Percentiles rank a stretch among this genome's conserved stretches.
Evolutionary conservation across 2,329 filamentous ascomycete genomes (phyloP).

Genomic region (Tolypocladium album): DNA sequence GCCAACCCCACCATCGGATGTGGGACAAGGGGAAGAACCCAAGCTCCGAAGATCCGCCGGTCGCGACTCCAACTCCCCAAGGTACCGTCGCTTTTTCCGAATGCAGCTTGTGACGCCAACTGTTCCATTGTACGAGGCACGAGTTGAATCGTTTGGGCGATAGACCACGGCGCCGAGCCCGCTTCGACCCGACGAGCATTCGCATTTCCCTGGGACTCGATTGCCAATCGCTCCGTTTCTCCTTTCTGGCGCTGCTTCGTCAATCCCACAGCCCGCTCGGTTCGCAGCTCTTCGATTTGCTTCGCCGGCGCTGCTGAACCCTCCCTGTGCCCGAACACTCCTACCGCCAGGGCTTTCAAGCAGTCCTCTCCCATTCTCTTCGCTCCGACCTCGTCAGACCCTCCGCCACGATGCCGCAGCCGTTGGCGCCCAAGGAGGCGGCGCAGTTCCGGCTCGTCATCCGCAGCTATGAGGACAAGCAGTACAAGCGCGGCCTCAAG

Average conservation of each 20-base stretch:
- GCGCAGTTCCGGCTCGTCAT: slow-evolving; percentile 92
- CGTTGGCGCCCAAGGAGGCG: slow-evolving; percentile 75
- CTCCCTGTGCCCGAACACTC: background rate
- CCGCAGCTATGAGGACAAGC: slow-evolving; percentile 94
- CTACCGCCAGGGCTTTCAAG: background rate
- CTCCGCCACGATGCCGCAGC: slow-evolving; percentile 51
- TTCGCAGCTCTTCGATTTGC: background rate
- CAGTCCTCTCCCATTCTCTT: background rate
- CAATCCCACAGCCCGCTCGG: background rate
- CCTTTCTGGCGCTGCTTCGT: background rate
- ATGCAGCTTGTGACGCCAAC: background rate
- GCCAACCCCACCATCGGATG: background rate
- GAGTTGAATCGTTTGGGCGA: background rate
- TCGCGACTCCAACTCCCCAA: slow-evolving; percentile 1
- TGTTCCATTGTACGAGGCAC: background rate
- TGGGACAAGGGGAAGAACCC: slow-evolving; percentile 2
- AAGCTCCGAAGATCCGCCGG: slow-evolving; percentile 19
- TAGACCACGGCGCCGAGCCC: background rate
- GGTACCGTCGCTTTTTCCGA: background rate
- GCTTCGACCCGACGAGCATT: background rate
- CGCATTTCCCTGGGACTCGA: background rate
- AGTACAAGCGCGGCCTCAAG: slow-evolving; percentile 92
- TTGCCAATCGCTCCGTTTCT: background rate
- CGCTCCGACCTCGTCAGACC: background rate
- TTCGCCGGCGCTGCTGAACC: background rate